A percentile compares a stretch with the other conserved stretches of the same genome.
Conservation (phyloP, 2,329 filamentous ascomycete genomes). For the Daldinia sp. region DNA sequence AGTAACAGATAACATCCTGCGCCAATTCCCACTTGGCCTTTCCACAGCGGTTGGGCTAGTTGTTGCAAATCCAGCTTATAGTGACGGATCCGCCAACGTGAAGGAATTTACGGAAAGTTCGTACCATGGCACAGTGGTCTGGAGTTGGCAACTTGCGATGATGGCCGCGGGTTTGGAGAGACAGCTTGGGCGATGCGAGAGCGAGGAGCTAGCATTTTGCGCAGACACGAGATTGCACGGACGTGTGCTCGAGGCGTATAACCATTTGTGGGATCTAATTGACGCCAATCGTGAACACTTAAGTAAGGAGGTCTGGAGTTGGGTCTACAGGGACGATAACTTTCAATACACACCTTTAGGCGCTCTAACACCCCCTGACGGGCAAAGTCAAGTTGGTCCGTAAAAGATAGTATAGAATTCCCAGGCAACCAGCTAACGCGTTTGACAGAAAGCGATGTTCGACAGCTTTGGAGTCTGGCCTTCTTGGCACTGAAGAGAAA, state of each 20-base stretch:
- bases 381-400: conserved; percentile 54
- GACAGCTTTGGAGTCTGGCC: conserved; percentile 69
- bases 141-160: conserved; percentile 74
- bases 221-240: conserved; percentile 55
- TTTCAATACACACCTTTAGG: conserved; percentile 66
- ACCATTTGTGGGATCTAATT: conserved; percentile 70
- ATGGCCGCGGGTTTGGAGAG: conserved; percentile 70
- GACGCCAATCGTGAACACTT: conserved; percentile 65
- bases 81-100: conserved; percentile 60
- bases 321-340: conserved; percentile 62
- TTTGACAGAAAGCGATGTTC: conserved; percentile 62
- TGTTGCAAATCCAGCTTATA: conserved; percentile 71
- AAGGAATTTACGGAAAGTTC: conserved; percentile 67
- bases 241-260: conserved; percentile 66
- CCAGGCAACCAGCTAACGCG: conserved; percentile 19
- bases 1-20: conserved; percentile 67
- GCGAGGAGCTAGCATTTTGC: conserved; percentile 63
- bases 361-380: conserved; percentile 61
- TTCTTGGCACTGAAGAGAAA: conserved; percentile 66
- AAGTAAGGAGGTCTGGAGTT: conserved; percentile 72
- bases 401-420: conserved; percentile 15
- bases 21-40: conserved; percentile 70
- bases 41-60: conserved; percentile 68
- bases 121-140: conserved; percentile 74
- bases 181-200: conserved; percentile 66